Base-by-base conservation (phyloP, 2,329 filamentous ascomycete species). In the Alternaria arbusti region DNA sequence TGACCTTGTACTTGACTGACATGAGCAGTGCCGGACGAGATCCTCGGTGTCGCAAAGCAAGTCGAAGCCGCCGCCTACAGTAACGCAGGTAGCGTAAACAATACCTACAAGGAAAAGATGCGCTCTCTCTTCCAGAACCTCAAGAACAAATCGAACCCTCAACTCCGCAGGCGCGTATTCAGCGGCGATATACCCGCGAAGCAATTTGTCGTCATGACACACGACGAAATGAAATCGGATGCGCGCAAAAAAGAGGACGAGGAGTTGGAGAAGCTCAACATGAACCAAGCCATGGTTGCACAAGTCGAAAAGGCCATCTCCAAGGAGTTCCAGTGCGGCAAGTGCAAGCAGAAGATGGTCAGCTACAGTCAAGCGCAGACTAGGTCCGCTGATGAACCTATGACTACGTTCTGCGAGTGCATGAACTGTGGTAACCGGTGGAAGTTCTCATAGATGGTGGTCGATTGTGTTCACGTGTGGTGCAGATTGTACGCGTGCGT, bases 321-420 rank as follows among this genome's bases (percentile, higher is more conserved):
- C 78, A 91, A 91, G 78, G 92, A 90, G 61, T 86, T 98, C 75
- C 90, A 93, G 82, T 99, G 96, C 83, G 89, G 93, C 76, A 94
- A 94, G 81, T 99, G 96, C 83, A 92, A 92, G 74, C 87, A 97
- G 86, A 94, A 92, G 85, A 94, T 93, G 85, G 96, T 98, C 77
- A 94, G 91, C 81, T 99, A 99, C 82, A 93, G 89, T 52, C 96
- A 99, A 83, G 96, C 96, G 5, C 96, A 99, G 85, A 99, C 96
- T 15, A 88, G 96, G 69, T 92, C 89, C 83, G 96, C 96, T 70
- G 96, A 99, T 87, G 96, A 98, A 83, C 95, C 95, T 69, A 86
- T 86, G 83, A 86, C 85, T 49, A 86, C 85, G 0, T 86, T 86
- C 72, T 86, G 84, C 75, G 84, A 85, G 77, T 86, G 84, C 75